Evolutionary conservation across 345 rosid species (phyloP).

Genomic region (Lepidium aucheri): DNA sequence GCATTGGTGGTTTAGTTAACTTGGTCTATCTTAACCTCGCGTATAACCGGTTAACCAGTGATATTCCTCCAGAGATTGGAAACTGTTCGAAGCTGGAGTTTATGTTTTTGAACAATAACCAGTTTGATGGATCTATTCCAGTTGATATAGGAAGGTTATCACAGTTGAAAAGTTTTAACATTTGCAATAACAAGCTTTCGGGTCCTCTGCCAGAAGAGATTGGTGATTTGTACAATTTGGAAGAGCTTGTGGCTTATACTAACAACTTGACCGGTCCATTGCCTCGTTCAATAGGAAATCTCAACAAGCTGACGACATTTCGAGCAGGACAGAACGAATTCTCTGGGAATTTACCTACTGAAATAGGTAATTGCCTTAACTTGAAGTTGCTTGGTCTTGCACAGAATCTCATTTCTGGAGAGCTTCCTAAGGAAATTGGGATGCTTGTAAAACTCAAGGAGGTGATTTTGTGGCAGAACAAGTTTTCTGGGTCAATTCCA

Average conservation of each 20-base stretch:
- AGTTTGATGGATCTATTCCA: slow-evolving; percentile 56
- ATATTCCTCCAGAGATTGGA: slow-evolving; percentile 67
- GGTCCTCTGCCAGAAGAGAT: slow-evolving; percentile 65
- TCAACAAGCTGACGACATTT: slow-evolving; percentile 42
- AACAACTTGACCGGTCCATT: slow-evolving; percentile 74
- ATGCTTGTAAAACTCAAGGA: slow-evolving; percentile 53
- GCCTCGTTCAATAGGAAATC: slow-evolving; percentile 77
- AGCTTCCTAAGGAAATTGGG: slow-evolving; percentile 75
- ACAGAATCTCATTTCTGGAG: slow-evolving; percentile 61
- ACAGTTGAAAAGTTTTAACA: slow-evolving; percentile 38
- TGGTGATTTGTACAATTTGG: slow-evolving; percentile 53
- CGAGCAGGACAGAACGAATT: slow-evolving; percentile 78
- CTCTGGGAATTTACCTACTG: slow-evolving; percentile 66
- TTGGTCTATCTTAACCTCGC: slow-evolving; percentile 59
- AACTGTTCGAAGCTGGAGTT: slow-evolving; percentile 45
- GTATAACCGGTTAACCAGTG: slow-evolving; percentile 43
- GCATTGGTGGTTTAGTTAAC: slow-evolving; percentile 55
- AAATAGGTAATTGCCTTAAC: slow-evolving; percentile 60
- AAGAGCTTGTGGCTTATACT: slow-evolving; percentile 65
- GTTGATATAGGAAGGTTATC: slow-evolving; percentile 42
- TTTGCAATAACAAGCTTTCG: slow-evolving; percentile 73
- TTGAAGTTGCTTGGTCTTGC: slow-evolving; percentile 78
- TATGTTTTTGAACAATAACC: slow-evolving; percentile 61
- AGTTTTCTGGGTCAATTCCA: slow-evolving; percentile 59
- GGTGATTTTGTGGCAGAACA: slow-evolving; percentile 67